Conservation (phyloP, 345 rosid genomes). For the Rhizophora apiculata region DNA sequence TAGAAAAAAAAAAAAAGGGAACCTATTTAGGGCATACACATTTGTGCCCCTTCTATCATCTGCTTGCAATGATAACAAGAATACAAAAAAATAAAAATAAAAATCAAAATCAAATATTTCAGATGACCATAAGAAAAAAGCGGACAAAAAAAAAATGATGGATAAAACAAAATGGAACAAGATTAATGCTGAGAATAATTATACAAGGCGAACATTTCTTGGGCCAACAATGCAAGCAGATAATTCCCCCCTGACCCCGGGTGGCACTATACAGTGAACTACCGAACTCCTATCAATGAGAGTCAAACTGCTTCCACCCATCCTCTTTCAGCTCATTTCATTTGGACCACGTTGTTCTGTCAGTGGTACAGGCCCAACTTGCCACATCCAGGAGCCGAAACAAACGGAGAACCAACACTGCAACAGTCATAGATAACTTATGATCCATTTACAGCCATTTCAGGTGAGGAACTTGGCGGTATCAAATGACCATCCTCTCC, state of each 20-base stretch:
- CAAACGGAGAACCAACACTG: constrained; percentile 15
- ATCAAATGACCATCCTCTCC: constrained; percentile 63
- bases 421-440: constrained; percentile 30
- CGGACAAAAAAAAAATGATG: background rate
- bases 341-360: constrained; percentile 10
- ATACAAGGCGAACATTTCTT: constrained; percentile 31
- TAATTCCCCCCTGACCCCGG: constrained; percentile 23
- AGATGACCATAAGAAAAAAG: background rate
- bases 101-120: background rate
- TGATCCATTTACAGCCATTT: constrained; percentile 94
- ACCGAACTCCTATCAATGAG: constrained; percentile 13
- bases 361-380: constrained; percentile 7
- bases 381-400: constrained; percentile 15
- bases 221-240: constrained; percentile 9
- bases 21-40: constrained; percentile 31
- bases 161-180: background rate
- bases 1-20: constrained; percentile 8
- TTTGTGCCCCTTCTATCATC: constrained; percentile 29
- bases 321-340: constrained; percentile 4
- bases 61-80: constrained; percentile 17
- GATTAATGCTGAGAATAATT: constrained; percentile 23
- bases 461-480: constrained; percentile 72
- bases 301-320: background rate
- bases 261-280: constrained; percentile 31
- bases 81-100: background rate